Evolutionary conservation across 2,329 filamentous ascomycete species (phyloP), one percentile per base, ranked within the genome.

Genomic region (Achaetomium macrosporum): DNA sequence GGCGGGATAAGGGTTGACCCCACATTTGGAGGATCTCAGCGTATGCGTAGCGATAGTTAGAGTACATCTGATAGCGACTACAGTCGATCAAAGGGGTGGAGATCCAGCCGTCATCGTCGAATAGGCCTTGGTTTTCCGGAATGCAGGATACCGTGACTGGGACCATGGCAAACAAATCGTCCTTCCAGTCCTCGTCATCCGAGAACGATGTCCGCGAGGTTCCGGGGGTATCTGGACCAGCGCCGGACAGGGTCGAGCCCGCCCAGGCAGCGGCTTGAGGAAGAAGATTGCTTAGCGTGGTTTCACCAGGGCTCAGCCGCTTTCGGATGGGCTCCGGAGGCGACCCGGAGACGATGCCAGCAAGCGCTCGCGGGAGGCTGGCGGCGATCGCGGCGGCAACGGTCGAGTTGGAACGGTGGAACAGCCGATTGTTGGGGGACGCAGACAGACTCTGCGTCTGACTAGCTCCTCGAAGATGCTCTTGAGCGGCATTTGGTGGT

Each of bases 1-100:
- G 74, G 16, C 83, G 74, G 31, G 80, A 75, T 5, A 86, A 68
- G 0, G 82, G 82, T 51, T 83, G 76, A 2, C 75, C 73, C 84
- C 84, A 87, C 68, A 82, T 78, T 58, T 83, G 83, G 3, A 87
- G 73, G 68, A 87, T 76, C 66, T 85, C 82, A n/a, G 83, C 82
- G 60, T 87, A 87, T 1, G 78, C 75, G 55, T 81, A 78, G 35
- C 84, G 78, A 62, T 86, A 87, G 60, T 72, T 74, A n/a, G 76
- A 73, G 57, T 83, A 82, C 17, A 77, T 65, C 3, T 71, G 65
- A 5, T 69, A 66, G n/a, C 73, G 74, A 30, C 64, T 71, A 5
- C 75, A 70, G 41, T 83, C 77, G 15, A 87, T 71, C 2, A 87
- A 67, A 4, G 83, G 77, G 3, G 76, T 74, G 17, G 72, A 75